Percentiles rank a stretch among this genome's conserved stretches.
phyloP scores from a whole-genome alignment of 2,329 filamentous ascomycete species.

The Botrytis squamosa region DNA sequence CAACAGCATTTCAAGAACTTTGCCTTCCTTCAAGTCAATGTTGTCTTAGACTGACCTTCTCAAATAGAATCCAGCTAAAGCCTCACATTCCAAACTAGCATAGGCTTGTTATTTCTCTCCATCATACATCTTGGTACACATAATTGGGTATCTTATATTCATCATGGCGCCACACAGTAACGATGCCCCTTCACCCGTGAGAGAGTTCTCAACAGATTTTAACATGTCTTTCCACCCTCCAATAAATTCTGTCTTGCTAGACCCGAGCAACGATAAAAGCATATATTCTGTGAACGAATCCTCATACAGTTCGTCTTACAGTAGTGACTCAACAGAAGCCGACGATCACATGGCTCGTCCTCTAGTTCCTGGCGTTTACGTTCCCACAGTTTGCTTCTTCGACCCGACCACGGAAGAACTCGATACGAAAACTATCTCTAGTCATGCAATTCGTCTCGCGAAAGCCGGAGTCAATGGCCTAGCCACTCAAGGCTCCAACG shows the following conservation, averaged over 20 bases:
- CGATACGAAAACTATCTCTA: slow-evolving; percentile 54
- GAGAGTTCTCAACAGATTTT: slow-evolving; percentile 47
- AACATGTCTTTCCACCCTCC: slow-evolving; percentile 38
- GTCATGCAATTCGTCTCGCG: slow-evolving; percentile 55
- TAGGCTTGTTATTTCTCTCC: neutral
- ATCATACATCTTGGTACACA: neutral
- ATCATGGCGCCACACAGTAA: slow-evolving; percentile 48
- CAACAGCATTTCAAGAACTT: neutral
- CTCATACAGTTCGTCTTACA: slow-evolving; percentile 45
- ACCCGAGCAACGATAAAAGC: slow-evolving; percentile 31
- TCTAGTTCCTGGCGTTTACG: slow-evolving; percentile 60
- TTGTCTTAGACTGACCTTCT: neutral
- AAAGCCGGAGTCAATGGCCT: slow-evolving; percentile 59
- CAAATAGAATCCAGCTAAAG: neutral
- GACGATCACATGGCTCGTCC: slow-evolving; percentile 41
- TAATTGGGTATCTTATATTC: neutral
- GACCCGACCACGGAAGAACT: slow-evolving; percentile 63
- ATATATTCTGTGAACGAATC: slow-evolving; percentile 41
- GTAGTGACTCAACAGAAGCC: slow-evolving; percentile 41
- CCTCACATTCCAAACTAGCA: neutral
- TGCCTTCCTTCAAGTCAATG: neutral
- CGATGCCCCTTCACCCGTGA: slow-evolving; percentile 48
- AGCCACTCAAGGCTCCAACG: slow-evolving; percentile 65
- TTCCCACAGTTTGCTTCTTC: slow-evolving; percentile 75
- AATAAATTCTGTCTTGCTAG: slow-evolving; percentile 29